A percentile compares a stretch with the other conserved stretches of the same genome.
Evolutionary conservation across 2,329 filamentous ascomycete species (phyloP).

Genomic region (Drechmeria coniospora): DNA sequence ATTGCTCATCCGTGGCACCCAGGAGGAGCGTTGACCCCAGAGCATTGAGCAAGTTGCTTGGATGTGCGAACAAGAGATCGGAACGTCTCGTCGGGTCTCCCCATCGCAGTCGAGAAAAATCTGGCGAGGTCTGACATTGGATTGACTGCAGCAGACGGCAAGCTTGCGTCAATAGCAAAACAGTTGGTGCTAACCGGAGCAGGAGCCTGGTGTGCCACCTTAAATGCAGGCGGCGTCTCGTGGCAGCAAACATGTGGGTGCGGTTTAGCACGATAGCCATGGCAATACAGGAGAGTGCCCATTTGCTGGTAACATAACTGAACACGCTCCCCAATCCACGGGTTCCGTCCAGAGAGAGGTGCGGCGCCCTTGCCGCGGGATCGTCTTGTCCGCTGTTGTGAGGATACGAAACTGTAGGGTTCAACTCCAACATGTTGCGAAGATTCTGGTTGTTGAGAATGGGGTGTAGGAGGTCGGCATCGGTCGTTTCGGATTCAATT

Average conservation of each 20-base stretch:
- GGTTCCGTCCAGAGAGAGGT: slow-evolving; percentile 40
- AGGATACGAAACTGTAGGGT: background rate
- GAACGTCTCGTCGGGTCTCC: slow-evolving; percentile 49
- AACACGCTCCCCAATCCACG: slow-evolving; percentile 75
- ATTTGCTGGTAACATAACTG: slow-evolving; percentile 78
- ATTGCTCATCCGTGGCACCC: slow-evolving; percentile 57
- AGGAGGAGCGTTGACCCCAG: slow-evolving; percentile 59
- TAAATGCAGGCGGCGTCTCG: slow-evolving; percentile 62
- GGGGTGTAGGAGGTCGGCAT: slow-evolving; percentile 9
- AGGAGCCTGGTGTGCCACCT: slow-evolving; percentile 56
- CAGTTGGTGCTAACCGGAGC: slow-evolving; percentile 55
- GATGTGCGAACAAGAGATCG: slow-evolving; percentile 53
- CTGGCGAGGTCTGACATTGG: slow-evolving; percentile 74
- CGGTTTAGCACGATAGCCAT: slow-evolving; percentile 82
- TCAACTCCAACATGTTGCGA: slow-evolving; percentile 16
- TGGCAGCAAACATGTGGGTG: slow-evolving; percentile 85
- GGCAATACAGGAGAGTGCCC: slow-evolving; percentile 77
- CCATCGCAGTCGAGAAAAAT: slow-evolving; percentile 56
- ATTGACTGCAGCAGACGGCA: slow-evolving; percentile 64
- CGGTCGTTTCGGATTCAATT: slow-evolving; percentile 8
- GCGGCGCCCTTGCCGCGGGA: slow-evolving; percentile 16
- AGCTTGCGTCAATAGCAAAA: slow-evolving; percentile 54
- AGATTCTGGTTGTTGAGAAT: slow-evolving; percentile 10
- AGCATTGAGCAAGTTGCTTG: slow-evolving; percentile 54
- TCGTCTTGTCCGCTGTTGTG: slow-evolving; percentile 5